Conservation (phyloP, 2,329 filamentous ascomycete species). For the Paracoccidioides brasiliensis region DNA sequence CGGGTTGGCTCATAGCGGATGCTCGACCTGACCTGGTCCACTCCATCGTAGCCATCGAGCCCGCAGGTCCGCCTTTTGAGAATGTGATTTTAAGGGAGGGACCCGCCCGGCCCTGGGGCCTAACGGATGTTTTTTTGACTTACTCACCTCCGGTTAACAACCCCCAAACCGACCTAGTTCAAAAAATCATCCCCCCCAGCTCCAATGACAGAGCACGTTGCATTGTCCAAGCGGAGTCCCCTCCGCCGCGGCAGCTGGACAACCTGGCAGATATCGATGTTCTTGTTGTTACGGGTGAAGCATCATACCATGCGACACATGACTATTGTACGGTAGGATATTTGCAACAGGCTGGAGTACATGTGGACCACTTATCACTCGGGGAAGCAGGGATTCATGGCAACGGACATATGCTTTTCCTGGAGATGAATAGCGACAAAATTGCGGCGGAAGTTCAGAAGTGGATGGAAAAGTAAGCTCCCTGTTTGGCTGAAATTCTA, state of each 20-base stretch:
- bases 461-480: conserved; percentile 7
- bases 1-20: conserved; percentile 37
- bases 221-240: conserved; percentile 24
- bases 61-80: conserved; percentile 39
- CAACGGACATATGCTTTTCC: conserved; percentile 40
- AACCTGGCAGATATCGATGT: conserved; percentile 39
- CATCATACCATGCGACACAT: conserved; percentile 42
- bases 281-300: conserved; percentile 39
- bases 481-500: background rate
- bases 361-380: conserved; percentile 34
- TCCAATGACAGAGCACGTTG: conserved; percentile 15
- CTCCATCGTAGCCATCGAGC: conserved; percentile 41
- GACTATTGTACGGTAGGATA: conserved; percentile 44
- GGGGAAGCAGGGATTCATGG: conserved; percentile 35
- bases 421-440: conserved; percentile 17
- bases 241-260: conserved; percentile 31
- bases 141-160: conserved; percentile 34
- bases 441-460: conserved; percentile 5
- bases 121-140: conserved; percentile 36
- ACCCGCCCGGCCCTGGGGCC: conserved; percentile 28
- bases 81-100: conserved; percentile 27
- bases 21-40: conserved; percentile 35
- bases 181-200: conserved; percentile 11
- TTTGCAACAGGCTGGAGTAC: conserved; percentile 40
- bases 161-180: conserved; percentile 21